These are phyloP conservation scores for Salix caprea DNA, from an alignment of 345 rosid species.

Conservation along the genomic window DNA sequence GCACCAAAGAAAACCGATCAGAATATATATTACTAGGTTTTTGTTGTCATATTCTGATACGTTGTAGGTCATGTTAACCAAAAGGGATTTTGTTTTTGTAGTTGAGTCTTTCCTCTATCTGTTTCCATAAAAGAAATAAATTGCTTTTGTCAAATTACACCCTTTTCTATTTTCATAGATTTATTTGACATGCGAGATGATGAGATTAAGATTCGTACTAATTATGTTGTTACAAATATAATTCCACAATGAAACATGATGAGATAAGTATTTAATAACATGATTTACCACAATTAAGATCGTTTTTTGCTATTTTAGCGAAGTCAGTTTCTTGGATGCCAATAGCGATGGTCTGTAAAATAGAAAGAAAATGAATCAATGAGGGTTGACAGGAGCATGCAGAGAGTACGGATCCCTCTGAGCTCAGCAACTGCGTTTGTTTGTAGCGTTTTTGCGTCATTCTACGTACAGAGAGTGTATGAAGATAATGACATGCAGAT, in stretches of 20 bases:
- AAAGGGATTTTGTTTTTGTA: background rate
- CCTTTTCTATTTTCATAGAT: too few species aligned
- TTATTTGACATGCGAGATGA: too few species aligned
- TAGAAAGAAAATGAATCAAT: background rate
- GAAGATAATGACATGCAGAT: constrained; percentile 18
- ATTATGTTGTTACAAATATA: too few species aligned
- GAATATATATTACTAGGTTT: background rate
- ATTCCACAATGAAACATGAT: too few species aligned
- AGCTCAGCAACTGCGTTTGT: constrained; percentile 42
- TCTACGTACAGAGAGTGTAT: constrained; percentile 26
- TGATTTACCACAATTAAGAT: too few species aligned
- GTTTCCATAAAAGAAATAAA: too few species aligned
- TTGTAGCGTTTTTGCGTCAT: constrained; percentile 18
- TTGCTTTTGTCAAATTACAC: too few species aligned
- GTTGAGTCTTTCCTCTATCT: background rate
- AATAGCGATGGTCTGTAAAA: constrained; percentile 17
- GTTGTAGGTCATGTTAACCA: background rate
- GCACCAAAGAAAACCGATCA: background rate
- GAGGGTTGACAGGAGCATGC: constrained; percentile 35
- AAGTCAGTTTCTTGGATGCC: constrained; percentile 26
- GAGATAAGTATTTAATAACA: too few species aligned
- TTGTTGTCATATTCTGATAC: background rate
- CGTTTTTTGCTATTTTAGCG: too few species aligned
- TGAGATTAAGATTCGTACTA: too few species aligned
- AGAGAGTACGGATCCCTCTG: constrained; percentile 3